Evolutionary conservation across 257 asterid species (phyloP).

Genomic region (Solanum chaucha): DNA sequence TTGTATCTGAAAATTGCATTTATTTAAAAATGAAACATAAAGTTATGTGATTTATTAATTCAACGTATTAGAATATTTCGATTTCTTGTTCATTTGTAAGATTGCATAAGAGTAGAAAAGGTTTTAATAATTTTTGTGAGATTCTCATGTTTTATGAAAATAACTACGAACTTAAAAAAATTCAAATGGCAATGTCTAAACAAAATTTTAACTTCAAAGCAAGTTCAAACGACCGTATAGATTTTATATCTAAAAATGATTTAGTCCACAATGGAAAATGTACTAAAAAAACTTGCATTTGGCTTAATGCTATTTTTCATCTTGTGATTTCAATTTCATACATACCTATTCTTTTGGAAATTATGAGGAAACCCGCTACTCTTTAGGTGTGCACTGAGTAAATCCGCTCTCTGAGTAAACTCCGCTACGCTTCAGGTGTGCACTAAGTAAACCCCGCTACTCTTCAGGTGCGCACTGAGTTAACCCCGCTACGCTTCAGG

Average conservation of each 20-base stretch:
- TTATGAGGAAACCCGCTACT: too few relatives aligned
- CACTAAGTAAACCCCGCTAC: too few relatives aligned
- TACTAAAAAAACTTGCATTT: neutral
- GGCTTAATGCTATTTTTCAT: neutral
- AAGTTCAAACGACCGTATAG: neutral
- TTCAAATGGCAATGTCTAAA: accelerated
- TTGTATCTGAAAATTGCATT: neutral
- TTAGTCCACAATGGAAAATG: neutral
- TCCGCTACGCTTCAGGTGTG: too few relatives aligned
- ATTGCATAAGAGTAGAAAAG: neutral
- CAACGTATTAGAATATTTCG: neutral
- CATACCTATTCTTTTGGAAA: neutral
- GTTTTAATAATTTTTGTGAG: too few relatives aligned
- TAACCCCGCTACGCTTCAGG: too few relatives aligned
- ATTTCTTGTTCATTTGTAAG: neutral
- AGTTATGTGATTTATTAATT: neutral
- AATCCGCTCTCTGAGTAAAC: too few relatives aligned
- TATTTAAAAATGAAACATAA: neutral
- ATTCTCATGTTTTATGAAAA: neutral
- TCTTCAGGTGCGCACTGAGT: too few relatives aligned
- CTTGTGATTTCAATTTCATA: neutral
- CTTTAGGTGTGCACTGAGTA: too few relatives aligned
- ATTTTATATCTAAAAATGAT: neutral
- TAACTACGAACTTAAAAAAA: too few relatives aligned
- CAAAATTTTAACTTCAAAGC: neutral